Conservation (phyloP, 2,329 filamentous ascomycete species). For the Colletotrichum eremochloae region DNA sequence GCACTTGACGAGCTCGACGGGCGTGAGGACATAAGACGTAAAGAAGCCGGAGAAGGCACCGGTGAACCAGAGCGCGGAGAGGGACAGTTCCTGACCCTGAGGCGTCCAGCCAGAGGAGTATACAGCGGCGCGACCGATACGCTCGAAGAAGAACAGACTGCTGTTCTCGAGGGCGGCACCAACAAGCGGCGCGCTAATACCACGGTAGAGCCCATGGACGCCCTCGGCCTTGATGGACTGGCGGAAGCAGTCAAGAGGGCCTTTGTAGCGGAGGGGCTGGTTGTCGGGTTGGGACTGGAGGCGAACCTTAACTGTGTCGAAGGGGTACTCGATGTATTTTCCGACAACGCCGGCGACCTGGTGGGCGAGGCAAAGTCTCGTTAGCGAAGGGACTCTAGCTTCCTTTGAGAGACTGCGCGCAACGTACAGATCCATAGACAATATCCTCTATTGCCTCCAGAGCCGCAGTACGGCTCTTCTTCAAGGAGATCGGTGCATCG, state of each 20-base stretch:
- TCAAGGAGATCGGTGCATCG: slow-evolving; percentile 37
- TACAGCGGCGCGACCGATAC: slow-evolving; percentile 76
- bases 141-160: slow-evolving; percentile 92
- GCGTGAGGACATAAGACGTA: slow-evolving; percentile 91
- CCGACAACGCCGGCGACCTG: slow-evolving; percentile 87
- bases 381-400: neutral
- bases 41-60: slow-evolving; percentile 90
- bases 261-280: slow-evolving; percentile 83
- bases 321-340: slow-evolving; percentile 98
- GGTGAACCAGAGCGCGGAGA: slow-evolving; percentile 81
- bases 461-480: slow-evolving; percentile 52
- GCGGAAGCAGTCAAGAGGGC: slow-evolving; percentile 92
- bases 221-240: slow-evolving; percentile 87
- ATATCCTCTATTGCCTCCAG: slow-evolving; percentile 87
- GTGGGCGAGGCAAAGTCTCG: slow-evolving; percentile 11
- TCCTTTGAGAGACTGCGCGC: neutral
- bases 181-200: slow-evolving; percentile 90
- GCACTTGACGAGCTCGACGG: slow-evolving; percentile 97
- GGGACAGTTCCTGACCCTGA: slow-evolving; percentile 73
- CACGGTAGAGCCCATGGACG: slow-evolving; percentile 86
- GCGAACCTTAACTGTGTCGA: slow-evolving; percentile 98
- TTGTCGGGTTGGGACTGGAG: slow-evolving; percentile 95
- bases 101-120: slow-evolving; percentile 65
- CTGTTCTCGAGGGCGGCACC: slow-evolving; percentile 94
- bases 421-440: slow-evolving; percentile 83